A percentile compares a stretch with the other conserved stretches of the same genome.
These are phyloP conservation scores for Fusarium musae DNA, from an alignment of 2,329 filamentous ascomycete species.

Conservation along the genomic window DNA sequence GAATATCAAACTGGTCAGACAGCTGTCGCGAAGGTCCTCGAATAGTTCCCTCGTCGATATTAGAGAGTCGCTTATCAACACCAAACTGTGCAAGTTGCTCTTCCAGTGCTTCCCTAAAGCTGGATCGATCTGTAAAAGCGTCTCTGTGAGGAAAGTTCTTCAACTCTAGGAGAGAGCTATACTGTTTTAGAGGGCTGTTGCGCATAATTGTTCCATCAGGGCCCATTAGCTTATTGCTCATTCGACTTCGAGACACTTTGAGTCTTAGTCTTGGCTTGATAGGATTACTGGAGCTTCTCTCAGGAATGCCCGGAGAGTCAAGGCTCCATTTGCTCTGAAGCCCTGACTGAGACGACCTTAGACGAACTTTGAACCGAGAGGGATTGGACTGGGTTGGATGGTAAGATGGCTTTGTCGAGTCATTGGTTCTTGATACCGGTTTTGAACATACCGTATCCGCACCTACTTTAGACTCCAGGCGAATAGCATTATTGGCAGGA, in stretches of 20 bases:
- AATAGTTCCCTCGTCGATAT: slow-evolving; percentile 18
- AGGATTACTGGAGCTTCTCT: slow-evolving; percentile 20
- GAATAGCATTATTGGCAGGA: slow-evolving; percentile 14
- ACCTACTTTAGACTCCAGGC: neutral
- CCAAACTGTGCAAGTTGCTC: slow-evolving; percentile 13
- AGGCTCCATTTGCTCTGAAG: slow-evolving; percentile 8
- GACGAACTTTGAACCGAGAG: slow-evolving; percentile 46
- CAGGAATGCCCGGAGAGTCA: neutral
- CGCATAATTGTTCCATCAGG: slow-evolving; percentile 28
- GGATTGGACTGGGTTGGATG: slow-evolving; percentile 18
- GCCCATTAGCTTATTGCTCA: slow-evolving; percentile 32
- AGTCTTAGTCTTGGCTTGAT: slow-evolving; percentile 43
- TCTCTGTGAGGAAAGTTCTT: slow-evolving; percentile 32
- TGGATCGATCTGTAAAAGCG: slow-evolving; percentile 11
- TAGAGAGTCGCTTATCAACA: slow-evolving; percentile 5
- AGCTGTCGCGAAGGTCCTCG: slow-evolving; percentile 32
- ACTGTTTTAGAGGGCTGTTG: slow-evolving; percentile 46
- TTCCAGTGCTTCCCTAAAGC: slow-evolving; percentile 20
- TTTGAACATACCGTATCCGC: neutral
- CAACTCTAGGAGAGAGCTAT: slow-evolving; percentile 49
- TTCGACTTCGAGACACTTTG: slow-evolving; percentile 48
- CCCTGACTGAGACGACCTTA: slow-evolving; percentile 37
- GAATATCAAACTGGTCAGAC: slow-evolving; percentile 52
- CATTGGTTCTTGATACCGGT: neutral
- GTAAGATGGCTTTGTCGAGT: neutral